A percentile compares a stretch with the other conserved stretches of the same genome.
Conservation (phyloP, 2,329 filamentous ascomycete genomes). For the Fusarium sp. region DNA sequence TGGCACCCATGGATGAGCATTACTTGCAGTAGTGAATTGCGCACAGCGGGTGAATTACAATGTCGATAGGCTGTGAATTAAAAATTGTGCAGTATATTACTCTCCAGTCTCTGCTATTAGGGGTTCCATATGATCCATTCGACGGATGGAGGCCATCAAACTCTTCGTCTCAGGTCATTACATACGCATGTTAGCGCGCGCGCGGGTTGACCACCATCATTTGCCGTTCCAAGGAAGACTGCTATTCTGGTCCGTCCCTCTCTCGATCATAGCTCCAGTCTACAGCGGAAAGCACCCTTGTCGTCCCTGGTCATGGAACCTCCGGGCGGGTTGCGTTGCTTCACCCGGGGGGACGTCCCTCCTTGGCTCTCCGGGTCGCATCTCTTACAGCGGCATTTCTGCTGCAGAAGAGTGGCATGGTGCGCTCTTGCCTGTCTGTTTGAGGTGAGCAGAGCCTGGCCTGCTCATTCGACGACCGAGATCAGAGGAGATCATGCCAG, state of each 20-base stretch:
- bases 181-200: slow-evolving; percentile 31
- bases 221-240: slow-evolving; percentile 38
- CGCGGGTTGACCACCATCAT: slow-evolving; percentile 39
- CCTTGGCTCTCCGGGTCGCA: slow-evolving; percentile 38
- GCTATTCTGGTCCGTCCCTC: slow-evolving; percentile 9
- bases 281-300: slow-evolving; percentile 30
- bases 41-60: slow-evolving; percentile 27
- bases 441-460: slow-evolving; percentile 18
- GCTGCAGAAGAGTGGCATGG: slow-evolving; percentile 18
- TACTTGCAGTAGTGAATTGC: slow-evolving; percentile 39
- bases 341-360: slow-evolving; percentile 26
- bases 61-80: slow-evolving; percentile 29
- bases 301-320: slow-evolving; percentile 23
- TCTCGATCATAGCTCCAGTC: slow-evolving; percentile 8
- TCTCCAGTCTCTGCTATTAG: slow-evolving; percentile 4
- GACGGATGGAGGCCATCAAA: background rate
- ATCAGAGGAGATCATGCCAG: slow-evolving; percentile 23
- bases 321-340: slow-evolving; percentile 29
- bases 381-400: slow-evolving; percentile 40
- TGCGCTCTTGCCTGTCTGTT: slow-evolving; percentile 4
- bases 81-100: background rate
- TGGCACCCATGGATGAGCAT: slow-evolving; percentile 13
- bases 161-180: slow-evolving; percentile 1
- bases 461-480: slow-evolving; percentile 10
- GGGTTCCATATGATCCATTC: background rate